phyloP scores from a whole-genome alignment of 2,329 filamentous ascomycete species.

The Aureobasidium sp. region DNA sequence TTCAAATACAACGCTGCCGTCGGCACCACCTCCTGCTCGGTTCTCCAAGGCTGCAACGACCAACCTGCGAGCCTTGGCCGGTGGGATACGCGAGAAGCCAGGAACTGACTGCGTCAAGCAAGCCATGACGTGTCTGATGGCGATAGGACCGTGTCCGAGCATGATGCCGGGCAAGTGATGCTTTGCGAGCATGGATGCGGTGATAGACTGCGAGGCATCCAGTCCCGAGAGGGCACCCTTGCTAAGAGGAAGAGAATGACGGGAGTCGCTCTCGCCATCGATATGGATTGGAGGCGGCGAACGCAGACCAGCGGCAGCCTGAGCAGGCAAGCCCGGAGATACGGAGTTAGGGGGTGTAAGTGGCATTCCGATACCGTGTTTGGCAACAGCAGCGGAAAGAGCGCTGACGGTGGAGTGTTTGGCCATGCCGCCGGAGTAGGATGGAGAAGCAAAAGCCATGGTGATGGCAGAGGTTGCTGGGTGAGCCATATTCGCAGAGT shows the following conservation, averaged over 20 bases:
- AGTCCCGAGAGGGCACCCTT: slow-evolving; percentile 44
- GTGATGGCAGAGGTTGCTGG: slow-evolving; percentile 20
- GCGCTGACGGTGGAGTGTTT: slow-evolving; percentile 4
- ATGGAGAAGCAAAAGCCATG: slow-evolving; percentile 26
- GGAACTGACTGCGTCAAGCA: slow-evolving; percentile 89
- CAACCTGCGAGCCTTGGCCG: slow-evolving; percentile 79
- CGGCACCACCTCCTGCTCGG: slow-evolving; percentile 50
- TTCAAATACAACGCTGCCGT: slow-evolving; percentile 73
- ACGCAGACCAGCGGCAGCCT: slow-evolving; percentile 45
- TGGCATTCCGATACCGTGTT: slow-evolving; percentile 42
- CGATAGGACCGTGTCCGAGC: slow-evolving; percentile 78
- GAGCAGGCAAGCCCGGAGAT: slow-evolving; percentile 74
- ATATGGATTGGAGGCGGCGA: slow-evolving; percentile 44
- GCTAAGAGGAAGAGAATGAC: slow-evolving; percentile 34
- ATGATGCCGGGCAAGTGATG: slow-evolving; percentile 87
- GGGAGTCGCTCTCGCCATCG: slow-evolving; percentile 60
- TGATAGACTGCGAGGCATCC: slow-evolving; percentile 76
- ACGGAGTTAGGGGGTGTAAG: slow-evolving; percentile 94
- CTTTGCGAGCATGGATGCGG: slow-evolving; percentile 74
- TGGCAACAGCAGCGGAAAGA: slow-evolving; percentile 18
- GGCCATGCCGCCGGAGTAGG: slow-evolving; percentile 11
- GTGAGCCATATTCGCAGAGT: slow-evolving; percentile 23
- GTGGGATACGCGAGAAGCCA: slow-evolving; percentile 81
- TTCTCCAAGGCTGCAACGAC: slow-evolving; percentile 87
- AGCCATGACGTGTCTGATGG: slow-evolving; percentile 91